Base-by-base conservation (phyloP, 306 rosid species). In the Cicer pinnatifidum region DNA sequence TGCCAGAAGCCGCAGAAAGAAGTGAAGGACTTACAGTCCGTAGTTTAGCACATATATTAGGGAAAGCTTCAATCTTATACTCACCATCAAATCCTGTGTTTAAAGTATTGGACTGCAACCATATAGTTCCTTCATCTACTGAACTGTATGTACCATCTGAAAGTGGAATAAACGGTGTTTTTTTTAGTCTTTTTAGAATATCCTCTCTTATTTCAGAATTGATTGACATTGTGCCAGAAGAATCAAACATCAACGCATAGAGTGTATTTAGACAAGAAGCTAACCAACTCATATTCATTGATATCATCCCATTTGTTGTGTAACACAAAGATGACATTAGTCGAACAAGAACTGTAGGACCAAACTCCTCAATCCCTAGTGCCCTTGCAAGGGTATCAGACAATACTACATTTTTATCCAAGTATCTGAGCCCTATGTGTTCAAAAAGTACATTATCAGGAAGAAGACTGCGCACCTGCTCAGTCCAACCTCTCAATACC, bases 401-500 rank as follows among this genome's bases (percentile, higher is more conserved):
- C 66, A 93, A 73, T 57, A 75, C 69, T 72, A 89, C 73, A 81
- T 85, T 73, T 80, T 61, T 86, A 82, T 91, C 87, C 80, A 93
- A 78, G 85, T 89, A 93, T 66, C 91, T 91, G 60, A 93, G 92
- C 70, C 97, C 98, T 58, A 89, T 89, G 82, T 91, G 91, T 60
- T 83, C 90, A 43, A 70, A 73, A 73, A 91, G 92, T 64, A 91
- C 76, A 67, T 65, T 61, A 69, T 80, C 88, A 46, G 92, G 91
- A 85, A 93, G 92, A 84, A 93, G 78, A 71, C 46, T 62, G 33
- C 77, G 82, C 80, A 88, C 88, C 78, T 87, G 88, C 58, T 89
- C 93, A 72, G 85, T 89, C 98, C 97, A 93, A 78, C 97, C 96
- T 82, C 96, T 85, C 57, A 93, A 73, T 75, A 89, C 87, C 88